Evolutionary conservation across 495 filamentous ascomycete species (phyloP), one percentile per base, ranked within the genome.

Genomic region (Talaromyces proteolyticus): DNA sequence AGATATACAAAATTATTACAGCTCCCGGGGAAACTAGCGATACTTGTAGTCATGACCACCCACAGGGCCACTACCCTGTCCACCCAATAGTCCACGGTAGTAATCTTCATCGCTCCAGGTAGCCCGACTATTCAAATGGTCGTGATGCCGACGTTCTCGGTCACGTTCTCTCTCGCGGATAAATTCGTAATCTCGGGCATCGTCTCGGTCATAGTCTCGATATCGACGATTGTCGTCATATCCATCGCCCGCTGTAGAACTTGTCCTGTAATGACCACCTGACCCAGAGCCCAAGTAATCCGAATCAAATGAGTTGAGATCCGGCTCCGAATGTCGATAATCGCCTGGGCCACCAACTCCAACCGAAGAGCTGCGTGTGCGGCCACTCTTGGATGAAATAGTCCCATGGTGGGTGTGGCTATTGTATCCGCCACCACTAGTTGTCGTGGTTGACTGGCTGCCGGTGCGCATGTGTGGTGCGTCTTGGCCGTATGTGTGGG

Each of bases 321-420:
- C 71, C 42, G 62, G 59, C 37, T 73, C 71, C 0, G 69, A 72
- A 38, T 69, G 71, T 43, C 68, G 55, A 44, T 74, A 73, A 4
- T 67, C 63, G 24, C 52, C 45, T 25, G 43, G 29, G 20, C 36
- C 36, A 12, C 58, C 54, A 14, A 64, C 51, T 6, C 65, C 55
- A 6, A 65, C 64, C 0, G 69, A 68, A 1, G 63, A 65, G 50
- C 69, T 75, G 14, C 68, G 65, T 10, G 64, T 63, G 4, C 58
- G 55, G 20, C 47, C 36, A 6, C 18, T 21, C n/a, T 49, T 49
- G 10, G 36, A 17, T 19, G 47, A 49, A 36, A 26, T 41, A 19
- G 47, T 39, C 8, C 47, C n/a, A 19, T 49, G 47, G 20, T 49
- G 47, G 8, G 36, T 14, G 20, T 49, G 47, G 14, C 38, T 16